Percentiles rank a stretch among this genome's conserved stretches.
These are phyloP conservation scores for Yarrowia hollandica DNA, from an alignment of 805 yeast genomes.

Conservation along the genomic window DNA sequence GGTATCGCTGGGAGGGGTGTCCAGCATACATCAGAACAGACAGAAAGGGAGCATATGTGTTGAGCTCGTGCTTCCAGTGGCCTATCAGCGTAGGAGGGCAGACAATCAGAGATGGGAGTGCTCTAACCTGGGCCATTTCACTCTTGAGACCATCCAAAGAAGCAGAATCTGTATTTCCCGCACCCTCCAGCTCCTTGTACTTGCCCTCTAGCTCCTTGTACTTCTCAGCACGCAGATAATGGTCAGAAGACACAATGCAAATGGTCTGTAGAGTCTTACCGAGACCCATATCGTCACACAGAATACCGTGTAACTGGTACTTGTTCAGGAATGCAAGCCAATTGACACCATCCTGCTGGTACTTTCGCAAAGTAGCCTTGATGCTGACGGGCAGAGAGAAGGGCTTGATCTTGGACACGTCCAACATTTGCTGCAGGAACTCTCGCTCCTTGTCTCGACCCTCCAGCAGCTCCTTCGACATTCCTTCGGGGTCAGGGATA, in stretches of 20 bases:
- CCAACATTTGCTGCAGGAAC: conserved; percentile 97
- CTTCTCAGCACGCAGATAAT: conserved; percentile 75
- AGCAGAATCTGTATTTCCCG: not conserved
- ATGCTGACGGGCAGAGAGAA: conserved; percentile 88
- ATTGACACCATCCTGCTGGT: conserved; percentile 97
- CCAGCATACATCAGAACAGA: conserved; percentile 88
- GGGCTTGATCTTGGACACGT: conserved; percentile 83
- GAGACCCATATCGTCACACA: conserved; percentile 99
- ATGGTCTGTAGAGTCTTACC: conserved; percentile 97
- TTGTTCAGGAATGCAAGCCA: conserved; percentile 96
- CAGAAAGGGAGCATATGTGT: conserved; percentile 85
- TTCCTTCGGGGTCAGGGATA: conserved; percentile 89
- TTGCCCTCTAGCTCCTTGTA: conserved; percentile 41
- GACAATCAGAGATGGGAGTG: conserved; percentile 78
- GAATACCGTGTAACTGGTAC: conserved; percentile 92
- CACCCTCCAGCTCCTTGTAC: conserved; percentile 10
- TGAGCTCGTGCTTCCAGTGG: conserved; percentile 96
- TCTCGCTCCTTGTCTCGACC: conserved; percentile 95
- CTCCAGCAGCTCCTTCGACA: conserved; percentile 77
- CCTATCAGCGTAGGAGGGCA: conserved; percentile 99
- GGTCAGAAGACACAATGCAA: conserved; percentile 96
- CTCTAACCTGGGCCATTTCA: conserved; percentile 62
- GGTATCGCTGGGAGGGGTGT: conserved; percentile 70
- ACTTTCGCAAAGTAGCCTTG: conserved; percentile 87
- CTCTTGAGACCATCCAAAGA: conserved; percentile 46